phyloP scores from a whole-genome alignment of 768 basidiomycete genomes.

The Vararia minispora region DNA sequence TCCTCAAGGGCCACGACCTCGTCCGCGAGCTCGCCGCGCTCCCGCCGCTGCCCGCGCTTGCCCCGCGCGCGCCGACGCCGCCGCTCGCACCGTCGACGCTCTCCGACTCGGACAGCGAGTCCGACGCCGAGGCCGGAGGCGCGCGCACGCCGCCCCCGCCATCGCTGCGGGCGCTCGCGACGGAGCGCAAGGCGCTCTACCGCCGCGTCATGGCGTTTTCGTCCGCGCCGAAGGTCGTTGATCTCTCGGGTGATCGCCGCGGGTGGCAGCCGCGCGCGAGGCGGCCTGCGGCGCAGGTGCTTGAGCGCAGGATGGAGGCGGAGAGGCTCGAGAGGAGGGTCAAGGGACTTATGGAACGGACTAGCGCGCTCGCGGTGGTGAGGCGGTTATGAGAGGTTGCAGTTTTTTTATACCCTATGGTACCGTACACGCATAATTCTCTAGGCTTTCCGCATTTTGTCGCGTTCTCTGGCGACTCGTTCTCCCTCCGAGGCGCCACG shows the following conservation, averaged over 20 bases:
- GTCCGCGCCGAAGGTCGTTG: conserved; percentile 74
- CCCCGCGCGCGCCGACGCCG: conserved; percentile 46
- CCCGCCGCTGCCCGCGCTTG: conserved; percentile 45
- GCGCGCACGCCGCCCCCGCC: conserved; percentile 28
- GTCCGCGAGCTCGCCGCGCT: conserved; percentile 72
- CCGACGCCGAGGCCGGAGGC: conserved; percentile 16
- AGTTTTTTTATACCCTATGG: not conserved
- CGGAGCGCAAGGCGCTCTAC: conserved; percentile 78
- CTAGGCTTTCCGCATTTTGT: too few species aligned
- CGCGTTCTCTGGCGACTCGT: too few species aligned
- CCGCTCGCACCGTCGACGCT: conserved; percentile 51
- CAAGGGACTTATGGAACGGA: conserved; percentile 57
- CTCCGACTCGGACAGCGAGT: conserved; percentile 51
- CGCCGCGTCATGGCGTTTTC: conserved; percentile 85
- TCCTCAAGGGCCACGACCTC: conserved; percentile 87
- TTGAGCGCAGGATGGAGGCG: conserved; percentile 65
- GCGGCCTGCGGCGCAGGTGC: conserved; percentile 72
- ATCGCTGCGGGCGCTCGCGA: conserved; percentile 58
- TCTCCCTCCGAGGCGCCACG: too few species aligned
- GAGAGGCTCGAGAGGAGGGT: conserved; percentile 62
- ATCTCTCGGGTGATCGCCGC: conserved; percentile 53
- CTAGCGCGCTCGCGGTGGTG: conserved; percentile 30
- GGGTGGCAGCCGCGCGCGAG: conserved; percentile 75
- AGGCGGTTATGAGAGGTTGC: conserved; percentile 3
- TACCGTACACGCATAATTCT: too few species aligned